Percentiles rank a stretch among this genome's conserved stretches.
Evolutionary conservation across 306 rosid species (phyloP).

Genomic region (Castanea mollissima): DNA sequence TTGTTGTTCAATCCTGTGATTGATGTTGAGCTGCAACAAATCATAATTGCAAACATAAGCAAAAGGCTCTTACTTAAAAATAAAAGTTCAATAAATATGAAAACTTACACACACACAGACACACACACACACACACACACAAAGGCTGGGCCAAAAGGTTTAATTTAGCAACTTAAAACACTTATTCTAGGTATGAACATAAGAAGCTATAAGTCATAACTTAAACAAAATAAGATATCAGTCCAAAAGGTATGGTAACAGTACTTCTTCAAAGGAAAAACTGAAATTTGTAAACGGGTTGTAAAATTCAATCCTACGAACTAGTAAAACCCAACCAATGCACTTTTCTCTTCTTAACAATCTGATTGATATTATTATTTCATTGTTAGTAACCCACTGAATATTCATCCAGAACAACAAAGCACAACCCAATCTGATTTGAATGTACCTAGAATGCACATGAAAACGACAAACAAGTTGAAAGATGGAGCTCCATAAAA

Average conservation of each 20-base stretch:
- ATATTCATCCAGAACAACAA: no score
- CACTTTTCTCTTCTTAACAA: no score
- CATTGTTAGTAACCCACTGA: no score
- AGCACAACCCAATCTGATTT: no score
- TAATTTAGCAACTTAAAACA: background rate
- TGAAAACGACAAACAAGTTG: background rate
- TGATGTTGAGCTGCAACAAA: no score
- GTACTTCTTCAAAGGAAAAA: background rate
- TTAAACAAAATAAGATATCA: background rate
- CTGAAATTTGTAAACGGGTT: background rate
- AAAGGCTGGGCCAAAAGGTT: no score
- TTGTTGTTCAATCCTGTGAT: no score
- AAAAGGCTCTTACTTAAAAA: constrained; percentile 1
- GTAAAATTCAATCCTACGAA: no score
- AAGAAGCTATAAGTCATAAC: background rate
- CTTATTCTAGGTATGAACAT: background rate
- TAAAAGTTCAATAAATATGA: background rate
- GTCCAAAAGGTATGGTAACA: background rate
- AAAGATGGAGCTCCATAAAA: background rate
- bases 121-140: no score
- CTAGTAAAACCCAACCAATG: no score
- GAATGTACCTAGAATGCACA: background rate
- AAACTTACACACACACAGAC: background rate
- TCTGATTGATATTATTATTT: no score
- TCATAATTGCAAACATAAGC: no score